A percentile compares a stretch with the other conserved stretches of the same genome.
These are phyloP conservation scores for Inga oerstediana DNA, from an alignment of 306 rosid species.

Conservation along the genomic window DNA sequence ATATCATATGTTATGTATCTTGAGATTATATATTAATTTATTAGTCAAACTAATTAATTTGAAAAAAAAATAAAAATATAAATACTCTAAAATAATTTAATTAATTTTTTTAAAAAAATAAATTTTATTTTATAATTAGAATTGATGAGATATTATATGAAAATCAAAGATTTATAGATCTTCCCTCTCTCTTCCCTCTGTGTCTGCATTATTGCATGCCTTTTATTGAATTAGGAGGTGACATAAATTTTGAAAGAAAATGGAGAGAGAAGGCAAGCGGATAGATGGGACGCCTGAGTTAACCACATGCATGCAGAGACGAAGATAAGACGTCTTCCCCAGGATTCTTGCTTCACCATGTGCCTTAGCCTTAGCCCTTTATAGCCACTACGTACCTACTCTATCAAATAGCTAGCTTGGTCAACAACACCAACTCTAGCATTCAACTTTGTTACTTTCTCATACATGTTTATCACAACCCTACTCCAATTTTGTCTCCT, in stretches of 20 bases:
- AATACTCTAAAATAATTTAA: no score
- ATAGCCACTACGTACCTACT: no score
- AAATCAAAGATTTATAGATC: neutral
- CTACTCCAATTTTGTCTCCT: neutral
- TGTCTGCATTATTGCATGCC: neutral
- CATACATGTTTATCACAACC: neutral
- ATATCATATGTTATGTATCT: no score
- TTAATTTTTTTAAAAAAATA: no score
- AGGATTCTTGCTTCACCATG: constrained; percentile 19
- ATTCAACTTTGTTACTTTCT: neutral
- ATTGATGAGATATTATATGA: no score
- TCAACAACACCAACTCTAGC: neutral
- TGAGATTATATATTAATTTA: no score
- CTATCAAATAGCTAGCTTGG: neutral
- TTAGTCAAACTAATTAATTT: no score
- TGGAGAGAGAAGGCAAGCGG: neutral
- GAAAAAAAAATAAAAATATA: no score
- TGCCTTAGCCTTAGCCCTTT: neutral
- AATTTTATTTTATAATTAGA: no score
- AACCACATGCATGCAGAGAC: constrained; percentile 7
- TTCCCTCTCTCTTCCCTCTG: neutral
- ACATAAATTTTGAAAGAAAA: neutral
- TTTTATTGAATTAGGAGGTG: neutral
- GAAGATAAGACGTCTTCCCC: constrained; percentile 24
- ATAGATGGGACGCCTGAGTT: constrained; percentile 12